Evolutionary conservation across 805 yeast species (phyloP).

Genomic region (Ascoidea asiatica): DNA sequence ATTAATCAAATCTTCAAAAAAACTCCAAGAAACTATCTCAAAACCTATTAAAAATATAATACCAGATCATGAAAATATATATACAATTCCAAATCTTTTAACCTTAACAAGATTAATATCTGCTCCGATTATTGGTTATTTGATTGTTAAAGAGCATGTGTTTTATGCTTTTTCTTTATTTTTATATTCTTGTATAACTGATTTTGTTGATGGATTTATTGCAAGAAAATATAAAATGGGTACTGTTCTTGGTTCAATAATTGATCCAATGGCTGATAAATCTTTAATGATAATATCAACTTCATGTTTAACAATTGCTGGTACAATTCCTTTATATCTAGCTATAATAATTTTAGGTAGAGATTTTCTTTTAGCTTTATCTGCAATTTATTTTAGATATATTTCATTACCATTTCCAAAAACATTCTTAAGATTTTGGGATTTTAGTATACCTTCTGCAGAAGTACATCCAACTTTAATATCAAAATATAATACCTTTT

Average conservation of each 20-base stretch:
- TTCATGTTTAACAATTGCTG: slow-evolving; percentile 51
- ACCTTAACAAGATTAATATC: slow-evolving; percentile 70
- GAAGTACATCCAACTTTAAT: slow-evolving; percentile 79
- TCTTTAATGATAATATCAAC: slow-evolving; percentile 80
- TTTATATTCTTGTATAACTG: slow-evolving; percentile 80
- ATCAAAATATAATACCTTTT: slow-evolving; percentile 79
- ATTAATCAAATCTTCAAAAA: neutral
- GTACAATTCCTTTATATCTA: slow-evolving; percentile 55
- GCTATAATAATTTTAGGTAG: slow-evolving; percentile 72
- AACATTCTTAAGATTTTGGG: slow-evolving; percentile 61
- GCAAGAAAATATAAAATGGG: slow-evolving; percentile 71
- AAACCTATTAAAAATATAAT: slow-evolving; percentile 17
- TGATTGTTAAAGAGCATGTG: slow-evolving; percentile 51
- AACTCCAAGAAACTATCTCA: slow-evolving; percentile 15
- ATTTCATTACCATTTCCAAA: slow-evolving; percentile 63
- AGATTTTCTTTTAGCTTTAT: slow-evolving; percentile 57
- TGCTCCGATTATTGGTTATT: slow-evolving; percentile 78
- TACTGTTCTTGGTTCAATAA: slow-evolving; percentile 75
- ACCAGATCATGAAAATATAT: slow-evolving; percentile 42
- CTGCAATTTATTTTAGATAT: slow-evolving; percentile 64
- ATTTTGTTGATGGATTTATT: slow-evolving; percentile 80
- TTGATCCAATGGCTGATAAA: slow-evolving; percentile 96
- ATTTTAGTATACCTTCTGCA: slow-evolving; percentile 68
- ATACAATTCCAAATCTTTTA: slow-evolving; percentile 76
- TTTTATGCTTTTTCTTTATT: slow-evolving; percentile 60